A percentile compares a stretch with the other conserved stretches of the same genome.
Conservation (phyloP, 75 land plant genomes). For the Pinus tabuliformis region DNA sequence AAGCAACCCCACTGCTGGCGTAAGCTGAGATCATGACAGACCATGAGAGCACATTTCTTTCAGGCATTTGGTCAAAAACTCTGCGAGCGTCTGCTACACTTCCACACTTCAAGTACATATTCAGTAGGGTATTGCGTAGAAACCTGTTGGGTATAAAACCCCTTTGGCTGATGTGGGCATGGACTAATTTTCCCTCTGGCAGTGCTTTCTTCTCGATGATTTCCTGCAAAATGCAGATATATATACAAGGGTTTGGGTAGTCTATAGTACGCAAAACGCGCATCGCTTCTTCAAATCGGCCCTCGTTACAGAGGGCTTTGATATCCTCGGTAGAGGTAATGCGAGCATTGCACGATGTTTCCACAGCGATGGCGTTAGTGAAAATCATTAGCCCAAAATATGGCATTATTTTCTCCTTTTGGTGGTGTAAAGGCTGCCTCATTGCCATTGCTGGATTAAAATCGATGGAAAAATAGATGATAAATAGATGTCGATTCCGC, state of each 20-base stretch:
- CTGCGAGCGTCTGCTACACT: conserved; percentile 9
- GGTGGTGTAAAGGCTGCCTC: too few species aligned
- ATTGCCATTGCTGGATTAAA: too few species aligned
- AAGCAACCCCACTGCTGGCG: background rate
- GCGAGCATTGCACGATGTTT: too few species aligned
- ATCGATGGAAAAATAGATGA: too few species aligned
- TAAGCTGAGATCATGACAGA: conserved; percentile 11
- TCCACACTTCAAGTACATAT: conserved; percentile 18
- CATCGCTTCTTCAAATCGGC: background rate
- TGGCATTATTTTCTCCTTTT: too few species aligned
- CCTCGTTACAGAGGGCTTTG: background rate
- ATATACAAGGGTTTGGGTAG: background rate
- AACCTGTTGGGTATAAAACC: background rate
- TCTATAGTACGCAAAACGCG: background rate
- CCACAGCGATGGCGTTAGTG: too few species aligned
- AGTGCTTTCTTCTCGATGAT: background rate
- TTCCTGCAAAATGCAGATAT: background rate
- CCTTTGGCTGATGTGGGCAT: background rate
- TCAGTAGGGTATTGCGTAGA: conserved; percentile 12
- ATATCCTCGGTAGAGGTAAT: background rate
- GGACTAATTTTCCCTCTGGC: conserved; percentile 11
- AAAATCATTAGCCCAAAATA: too few species aligned
- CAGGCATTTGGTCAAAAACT: conserved; percentile 12
- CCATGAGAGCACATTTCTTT: conserved; percentile 26
- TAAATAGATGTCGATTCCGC: too few species aligned